Conservation (phyloP, 805 yeast genomes). For the Lachancea mirantina region DNA sequence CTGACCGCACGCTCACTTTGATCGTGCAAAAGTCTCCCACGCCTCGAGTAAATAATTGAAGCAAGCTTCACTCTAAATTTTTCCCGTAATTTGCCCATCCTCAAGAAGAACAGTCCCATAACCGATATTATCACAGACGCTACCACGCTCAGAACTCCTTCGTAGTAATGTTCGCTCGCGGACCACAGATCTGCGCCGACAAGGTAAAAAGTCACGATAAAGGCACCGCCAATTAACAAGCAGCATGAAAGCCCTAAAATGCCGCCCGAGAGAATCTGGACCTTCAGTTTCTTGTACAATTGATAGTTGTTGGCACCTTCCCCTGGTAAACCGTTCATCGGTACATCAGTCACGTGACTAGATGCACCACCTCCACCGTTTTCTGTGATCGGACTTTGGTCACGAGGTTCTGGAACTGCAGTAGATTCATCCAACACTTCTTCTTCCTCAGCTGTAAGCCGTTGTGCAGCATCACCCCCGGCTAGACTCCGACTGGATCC, state of each 20-base stretch:
- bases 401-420: slow-evolving; percentile 11
- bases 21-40: slow-evolving; percentile 15
- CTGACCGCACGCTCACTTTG: slow-evolving; percentile 24
- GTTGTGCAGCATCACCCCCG: background rate
- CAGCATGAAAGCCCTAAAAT: slow-evolving; percentile 62
- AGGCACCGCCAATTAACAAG: slow-evolving; percentile 61
- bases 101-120: slow-evolving; percentile 78
- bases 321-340: too few species aligned
- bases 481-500: background rate
- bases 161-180: slow-evolving; percentile 82
- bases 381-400: too few species aligned
- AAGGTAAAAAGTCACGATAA: slow-evolving; percentile 62
- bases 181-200: slow-evolving; percentile 85
- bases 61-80: slow-evolving; percentile 70
- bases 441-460: slow-evolving; percentile 20
- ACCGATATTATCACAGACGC: slow-evolving; percentile 74
- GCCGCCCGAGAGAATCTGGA: slow-evolving; percentile 83
- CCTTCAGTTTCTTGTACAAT: slow-evolving; percentile 40
- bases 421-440: slow-evolving; percentile 18
- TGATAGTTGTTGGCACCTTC: slow-evolving; percentile 29
- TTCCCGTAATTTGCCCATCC: slow-evolving; percentile 73
- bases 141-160: slow-evolving; percentile 70
- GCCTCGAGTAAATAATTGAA: slow-evolving; percentile 32
- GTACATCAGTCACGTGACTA: slow-evolving; percentile 13
- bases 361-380: too few species aligned